Base-by-base conservation (phyloP, 2,329 filamentous ascomycete species). In the Paecilomyces sp. region DNA sequence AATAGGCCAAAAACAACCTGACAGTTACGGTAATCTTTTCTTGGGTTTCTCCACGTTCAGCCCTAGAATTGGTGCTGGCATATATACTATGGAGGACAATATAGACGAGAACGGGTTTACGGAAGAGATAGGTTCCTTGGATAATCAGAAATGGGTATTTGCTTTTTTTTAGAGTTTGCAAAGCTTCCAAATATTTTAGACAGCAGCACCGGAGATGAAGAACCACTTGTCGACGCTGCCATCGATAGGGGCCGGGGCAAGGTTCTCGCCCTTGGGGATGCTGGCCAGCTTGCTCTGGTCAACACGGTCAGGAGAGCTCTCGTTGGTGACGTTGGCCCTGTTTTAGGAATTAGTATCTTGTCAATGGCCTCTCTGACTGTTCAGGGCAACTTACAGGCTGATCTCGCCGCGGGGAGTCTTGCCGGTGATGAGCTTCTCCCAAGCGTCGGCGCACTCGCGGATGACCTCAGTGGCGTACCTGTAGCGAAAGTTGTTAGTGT, bases 201-300 rank as follows among this genome's bases (percentile, higher is more conserved):
- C 83, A 70, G 92, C 91, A 74, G 94, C 94, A 79, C 94, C 94
- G 77, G 92, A 96, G 80, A 99, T 99, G 87, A 97, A 99, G 89
- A 99, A 99, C 94, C 94, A 99, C 88, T 99, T 99, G 87, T 99
- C 94, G 75, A 97, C 96, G 79, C 88, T 95, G 75, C 87, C 85
- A 75, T 99, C 94, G 70, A 99, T 96, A 73, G 93, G 92, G 66
- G 88, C 93, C 62, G 94, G 87, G 59, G 85, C 76, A 61, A 95
- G 82, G 72, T 95, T 88, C 85, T 97, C 85, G 80, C 90, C 83
- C 65, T 84, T 74, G 62, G 92, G 91, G 67, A 99, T 87, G 73
- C 86, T 87, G 65, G 88, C 86, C 64, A 96, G 83, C 79, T 89
- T 83, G 72, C 83, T 81, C 65, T 85, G 78, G 65, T 86, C 82